Evolutionary conservation across 169 alveolate species (phyloP), one percentile per base, ranked within the genome.

Genomic region (Eimeria maxima): DNA sequence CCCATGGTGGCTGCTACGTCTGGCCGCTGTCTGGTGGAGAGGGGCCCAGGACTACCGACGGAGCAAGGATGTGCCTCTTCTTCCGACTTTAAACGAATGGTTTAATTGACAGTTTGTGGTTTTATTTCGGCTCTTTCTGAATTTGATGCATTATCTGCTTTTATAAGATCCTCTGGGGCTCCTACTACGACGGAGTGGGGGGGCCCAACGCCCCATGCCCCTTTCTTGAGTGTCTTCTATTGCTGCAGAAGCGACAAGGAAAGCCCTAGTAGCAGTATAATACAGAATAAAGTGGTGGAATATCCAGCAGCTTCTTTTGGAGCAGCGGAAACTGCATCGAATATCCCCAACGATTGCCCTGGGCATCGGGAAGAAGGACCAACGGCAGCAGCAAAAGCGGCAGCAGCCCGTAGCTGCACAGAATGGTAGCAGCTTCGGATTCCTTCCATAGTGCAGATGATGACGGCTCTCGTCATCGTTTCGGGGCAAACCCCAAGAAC

Each of bases 401-500:
- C 69, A 60, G 69, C 69, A 60, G 69, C 69, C 1, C 69, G 20
- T 11, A 60, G 83, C 83, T 71, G 83, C 83, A 27, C 83, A 38
- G 16, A 60, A 60, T 76, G 87, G 69, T 60, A 60, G 87, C 87
- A 44, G 60, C 87, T 20, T 22, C 87, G 20, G 87, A 42, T 27
- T 33, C 87, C 60, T 76, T 47, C 87, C 87, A 47, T 45, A 63
- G 33, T 18, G 20, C 60, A 14, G 87, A n/a, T 7, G 45, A 20
- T 13, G 80, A 45, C 47, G 47, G 50, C 47, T 5, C 27, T 47
- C 81, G 10, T 20, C 81, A 22, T 47, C 44, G 20, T 13, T 22
- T 11, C 18, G 24, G 81, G 81, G 50, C 18, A 24, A 47, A 14
- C 81, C 81, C 81, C 47, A 71, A 38, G n/a, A 44, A 71, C 16